Evolutionary conservation across 2,329 filamentous ascomycete species (phyloP), one percentile per base, ranked within the genome.

Genomic region (Xylaria sp.): DNA sequence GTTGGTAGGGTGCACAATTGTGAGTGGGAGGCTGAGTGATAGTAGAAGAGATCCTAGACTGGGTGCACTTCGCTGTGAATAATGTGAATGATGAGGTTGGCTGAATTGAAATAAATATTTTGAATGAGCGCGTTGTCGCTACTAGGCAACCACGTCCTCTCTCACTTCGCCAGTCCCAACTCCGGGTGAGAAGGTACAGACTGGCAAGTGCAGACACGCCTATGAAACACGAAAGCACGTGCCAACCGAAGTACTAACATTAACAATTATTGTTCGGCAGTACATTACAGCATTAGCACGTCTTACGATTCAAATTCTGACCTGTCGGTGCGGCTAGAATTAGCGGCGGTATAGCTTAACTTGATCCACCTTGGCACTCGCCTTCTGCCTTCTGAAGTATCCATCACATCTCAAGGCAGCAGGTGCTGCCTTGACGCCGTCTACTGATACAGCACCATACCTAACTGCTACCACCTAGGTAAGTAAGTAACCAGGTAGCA

Each of bases 191-290:
- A 55, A 53, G 53, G 30, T 30, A 54, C 48, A 24, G 17, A 34
- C 9, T 19, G 51, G 14, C 51, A 27, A 27, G 51, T 53, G 21
- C 9, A 50, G 34, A 32, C 19, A 7, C 48, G 19, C 45, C 11
- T 21, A 48, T 9, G 21, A 51, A 47, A 63, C 71, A 51, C 71
- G 71, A 73, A 69, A 71, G 57, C 71, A 73, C 71, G 70, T 73
- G 71, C 59, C 53, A 56, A 47, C 0, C 27, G 48, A 64, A 30
- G 65, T 68, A 68, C 19, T 30, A 8, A 9, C n/a, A 7, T 24
- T 53, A 57, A 32, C 4, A 61, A 21, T 60, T 61, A 56, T 19
- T 30, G 47, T 42, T 5, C 8, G 7, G 9, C 24, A 45, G 65
- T 68, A 65, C 65, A 51, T 51, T 19, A 8, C 11, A 11, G 34